Evolutionary conservation across 768 basidiomycete genomes (phyloP).

Genomic region (Phylloporus rhodoxanthus): DNA sequence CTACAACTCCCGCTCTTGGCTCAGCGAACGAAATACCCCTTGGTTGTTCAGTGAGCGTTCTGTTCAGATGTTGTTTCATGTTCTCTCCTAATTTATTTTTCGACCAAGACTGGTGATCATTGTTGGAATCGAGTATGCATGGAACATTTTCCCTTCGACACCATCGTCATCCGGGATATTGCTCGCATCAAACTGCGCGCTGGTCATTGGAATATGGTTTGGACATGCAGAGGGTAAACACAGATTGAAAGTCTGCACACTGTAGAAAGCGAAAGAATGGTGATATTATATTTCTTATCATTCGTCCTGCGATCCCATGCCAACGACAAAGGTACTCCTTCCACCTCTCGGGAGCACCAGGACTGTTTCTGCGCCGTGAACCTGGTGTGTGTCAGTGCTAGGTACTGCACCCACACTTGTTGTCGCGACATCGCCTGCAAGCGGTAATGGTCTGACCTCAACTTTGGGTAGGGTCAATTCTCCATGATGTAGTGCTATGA

Average conservation of each 20-base stretch:
- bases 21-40: slow-evolving; percentile 66
- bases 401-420: slow-evolving; percentile 43
- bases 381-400: slow-evolving; percentile 73
- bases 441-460: slow-evolving; percentile 52
- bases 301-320: slow-evolving; percentile 47
- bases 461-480: slow-evolving; percentile 73
- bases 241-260: not conserved
- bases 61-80: slow-evolving; percentile 1
- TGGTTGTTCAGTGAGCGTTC: slow-evolving; percentile 50
- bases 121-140: slow-evolving; percentile 69
- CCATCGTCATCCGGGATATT: slow-evolving; percentile 54
- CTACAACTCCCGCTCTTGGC: slow-evolving; percentile 81
- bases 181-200: slow-evolving; percentile 42
- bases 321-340: slow-evolving; percentile 73
- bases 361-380: slow-evolving; percentile 77
- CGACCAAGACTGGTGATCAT: slow-evolving; percentile 52
- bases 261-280: too few species aligned
- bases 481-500: slow-evolving; percentile 87
- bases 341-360: slow-evolving; percentile 79
- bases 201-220: slow-evolving; percentile 53
- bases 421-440: slow-evolving; percentile 50
- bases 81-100: not conserved
- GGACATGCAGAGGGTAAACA: slow-evolving; percentile 40
- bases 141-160: slow-evolving; percentile 87
- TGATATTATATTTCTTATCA: slow-evolving; percentile 6